These are phyloP conservation scores for Ophiostoma sp. DNA, from an alignment of 2,329 filamentous ascomycete genomes.

Conservation along the genomic window DNA sequence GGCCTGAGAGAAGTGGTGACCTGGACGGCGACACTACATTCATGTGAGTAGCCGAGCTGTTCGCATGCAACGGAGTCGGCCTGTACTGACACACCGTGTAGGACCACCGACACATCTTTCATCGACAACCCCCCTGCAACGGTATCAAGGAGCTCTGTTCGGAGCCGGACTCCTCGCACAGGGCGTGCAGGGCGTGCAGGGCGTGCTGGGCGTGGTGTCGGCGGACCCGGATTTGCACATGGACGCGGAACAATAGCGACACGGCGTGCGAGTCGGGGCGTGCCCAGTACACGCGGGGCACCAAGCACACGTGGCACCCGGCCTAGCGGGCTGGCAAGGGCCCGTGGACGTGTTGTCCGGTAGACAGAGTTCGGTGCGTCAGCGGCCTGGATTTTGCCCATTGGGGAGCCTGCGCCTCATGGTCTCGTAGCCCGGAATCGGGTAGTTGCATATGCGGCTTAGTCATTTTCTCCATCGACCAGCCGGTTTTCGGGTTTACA, in stretches of 20 bases:
- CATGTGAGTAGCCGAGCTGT: conserved; percentile 50
- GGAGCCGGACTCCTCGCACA: conserved; percentile 38
- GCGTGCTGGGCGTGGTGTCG: conserved; percentile 39
- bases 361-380: conserved; percentile 31
- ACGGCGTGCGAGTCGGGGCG: conserved; percentile 33
- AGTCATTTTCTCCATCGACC: background rate
- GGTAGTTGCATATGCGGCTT: conserved; percentile 24
- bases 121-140: conserved; percentile 71
- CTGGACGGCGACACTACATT: conserved; percentile 72
- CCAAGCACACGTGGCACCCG: conserved; percentile 34
- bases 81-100: conserved; percentile 34
- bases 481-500: background rate
- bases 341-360: conserved; percentile 43
- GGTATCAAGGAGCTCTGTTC: conserved; percentile 43
- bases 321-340: conserved; percentile 43
- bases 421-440: conserved; percentile 10
- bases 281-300: conserved; percentile 32
- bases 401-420: background rate
- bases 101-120: conserved; percentile 87
- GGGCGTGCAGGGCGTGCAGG: conserved; percentile 38
- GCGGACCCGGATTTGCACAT: background rate
- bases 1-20: conserved; percentile 30
- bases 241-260: conserved; percentile 36
- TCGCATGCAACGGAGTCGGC: conserved; percentile 17
- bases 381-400: background rate